Conservation (phyloP, 2,329 filamentous ascomycete genomes). For the Cladosporium sp. region DNA sequence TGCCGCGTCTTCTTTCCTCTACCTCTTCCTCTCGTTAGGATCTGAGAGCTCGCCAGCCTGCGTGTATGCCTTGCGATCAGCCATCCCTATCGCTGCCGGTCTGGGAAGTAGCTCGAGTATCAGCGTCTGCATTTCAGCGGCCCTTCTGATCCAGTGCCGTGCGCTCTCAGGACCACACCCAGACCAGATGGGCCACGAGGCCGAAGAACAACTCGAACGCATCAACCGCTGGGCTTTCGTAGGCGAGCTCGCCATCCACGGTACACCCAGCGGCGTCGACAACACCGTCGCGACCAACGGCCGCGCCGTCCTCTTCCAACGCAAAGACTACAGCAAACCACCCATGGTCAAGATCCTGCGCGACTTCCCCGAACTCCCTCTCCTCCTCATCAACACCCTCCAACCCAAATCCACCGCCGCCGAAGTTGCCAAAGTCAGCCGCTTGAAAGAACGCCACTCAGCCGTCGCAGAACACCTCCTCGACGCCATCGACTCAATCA, state of each 20-base stretch:
- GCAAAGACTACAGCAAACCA: constrained; percentile 66
- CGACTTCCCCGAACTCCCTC: constrained; percentile 85
- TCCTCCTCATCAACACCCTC: constrained; percentile 84
- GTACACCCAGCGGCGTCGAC: constrained; percentile 92
- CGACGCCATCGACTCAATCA: constrained; percentile 76
- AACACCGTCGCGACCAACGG: constrained; percentile 93
- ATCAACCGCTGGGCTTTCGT: constrained; percentile 99
- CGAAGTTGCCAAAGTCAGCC: constrained; percentile 82
- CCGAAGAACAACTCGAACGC: constrained; percentile 83
- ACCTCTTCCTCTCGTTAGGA: constrained; percentile 84
- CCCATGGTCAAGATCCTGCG: constrained; percentile 72
- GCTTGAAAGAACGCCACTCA: constrained; percentile 67
- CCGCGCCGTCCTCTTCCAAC: constrained; percentile 88
- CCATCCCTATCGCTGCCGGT: constrained; percentile 86
- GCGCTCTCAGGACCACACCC: constrained; percentile 86
- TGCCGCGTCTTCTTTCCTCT: constrained; percentile 82
- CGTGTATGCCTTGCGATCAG: constrained; percentile 86
- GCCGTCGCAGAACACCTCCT: constrained; percentile 76
- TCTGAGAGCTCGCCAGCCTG: constrained; percentile 74
- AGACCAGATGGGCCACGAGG: constrained; percentile 83
- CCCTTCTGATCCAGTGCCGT: constrained; percentile 75
- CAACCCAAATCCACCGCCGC: constrained; percentile 79
- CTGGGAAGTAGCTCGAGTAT: constrained; percentile 94
- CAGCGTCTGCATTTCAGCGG: constrained; percentile 79
- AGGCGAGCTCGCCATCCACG: constrained; percentile 93